These are phyloP conservation scores for Leccinum griseonigrum DNA, from an alignment of 1,284 basidiomycete species.

Conservation along the genomic window DNA sequence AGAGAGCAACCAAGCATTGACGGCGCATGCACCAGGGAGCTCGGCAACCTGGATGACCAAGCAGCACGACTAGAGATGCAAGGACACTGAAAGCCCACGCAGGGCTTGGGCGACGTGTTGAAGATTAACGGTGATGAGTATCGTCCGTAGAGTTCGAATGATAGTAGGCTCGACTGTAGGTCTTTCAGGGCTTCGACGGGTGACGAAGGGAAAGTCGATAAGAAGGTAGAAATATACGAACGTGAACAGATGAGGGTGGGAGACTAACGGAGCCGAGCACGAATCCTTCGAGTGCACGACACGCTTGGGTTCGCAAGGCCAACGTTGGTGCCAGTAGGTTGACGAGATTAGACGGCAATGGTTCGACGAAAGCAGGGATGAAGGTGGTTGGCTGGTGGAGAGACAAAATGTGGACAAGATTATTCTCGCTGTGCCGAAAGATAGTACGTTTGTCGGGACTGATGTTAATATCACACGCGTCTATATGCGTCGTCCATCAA, in stretches of 20 bases:
- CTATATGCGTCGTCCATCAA: constrained; percentile 38
- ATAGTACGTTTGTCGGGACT: constrained; percentile 97
- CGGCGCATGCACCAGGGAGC: no score
- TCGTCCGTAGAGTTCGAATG: constrained; percentile 61
- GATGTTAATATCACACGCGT: constrained; percentile 92
- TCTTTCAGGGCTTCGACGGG: constrained; percentile 33
- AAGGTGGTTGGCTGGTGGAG: constrained; percentile 61
- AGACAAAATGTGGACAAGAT: constrained; percentile 60
- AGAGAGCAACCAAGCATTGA: no score
- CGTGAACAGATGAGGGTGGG: constrained; percentile 47
- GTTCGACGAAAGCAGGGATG: constrained; percentile 55
- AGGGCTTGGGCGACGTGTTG: constrained; percentile 62
- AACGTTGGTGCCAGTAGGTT: constrained; percentile 62
- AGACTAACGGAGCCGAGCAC: constrained; percentile 49
- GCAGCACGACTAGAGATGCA: constrained; percentile 57
- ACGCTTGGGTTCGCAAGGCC: constrained; percentile 62
- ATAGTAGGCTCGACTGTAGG: constrained; percentile 45
- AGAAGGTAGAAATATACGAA: constrained; percentile 49
- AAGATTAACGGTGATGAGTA: constrained; percentile 51
- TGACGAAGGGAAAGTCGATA: constrained; percentile 41
- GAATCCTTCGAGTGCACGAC: constrained; percentile 69
- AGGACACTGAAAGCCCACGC: constrained; percentile 70
- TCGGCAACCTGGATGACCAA: constrained; percentile 36
- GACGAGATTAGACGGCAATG: constrained; percentile 60
- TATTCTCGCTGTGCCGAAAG: constrained; percentile 86